Base-by-base conservation (phyloP, 2,329 filamentous ascomycete genomes). In the Shiraia sp. region DNA sequence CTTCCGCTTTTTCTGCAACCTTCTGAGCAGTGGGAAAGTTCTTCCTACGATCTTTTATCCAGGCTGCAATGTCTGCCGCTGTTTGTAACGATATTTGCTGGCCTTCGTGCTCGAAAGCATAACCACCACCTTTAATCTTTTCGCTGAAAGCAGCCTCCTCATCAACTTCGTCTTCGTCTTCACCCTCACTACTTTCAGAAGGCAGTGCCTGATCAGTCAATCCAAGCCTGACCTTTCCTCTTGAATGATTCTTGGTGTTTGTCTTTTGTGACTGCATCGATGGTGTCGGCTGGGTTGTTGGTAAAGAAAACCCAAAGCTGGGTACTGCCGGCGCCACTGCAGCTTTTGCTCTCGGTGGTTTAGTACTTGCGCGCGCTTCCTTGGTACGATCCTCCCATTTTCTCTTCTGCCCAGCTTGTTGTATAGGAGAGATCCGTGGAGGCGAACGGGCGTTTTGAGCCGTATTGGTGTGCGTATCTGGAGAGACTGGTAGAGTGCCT, bases 21-120 rank as follows among this genome's bases (percentile, higher is more conserved):
- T 88, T 83, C 45, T 82, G 81, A 65, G 82, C 81, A 2, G 91
- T 96, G 2, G 92, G 92, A 65, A 82, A 97, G 36, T 86, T 85
- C 52, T 82, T 86, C 63, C 79, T 86, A 45, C 92, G 83, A 67
- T 96, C 90, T 35, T 83, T 83, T 49, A 95, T 82, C 83, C 90
- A 97, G 6, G 82, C 81, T 16, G 82, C 79, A 40, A 96, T 78
- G 61, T 96, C 90, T 44, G 81, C 80, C 12, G 77, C 65, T 6
- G 75, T 76, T 39, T 75, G 74, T 16, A 86, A 64, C 0, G 72
- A 77, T 3, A 79, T 64, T 31, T 79, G 74, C 55, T 75, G 66
- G n/a, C 79, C 79, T 51, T 76, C 74, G 55, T 82, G 80, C 41
- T 80, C 78, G 49, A 85, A 77, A 24, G 74, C 71, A 23, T 79